Conservation (phyloP, 441 rosid species). For the Populus tomentosa region DNA sequence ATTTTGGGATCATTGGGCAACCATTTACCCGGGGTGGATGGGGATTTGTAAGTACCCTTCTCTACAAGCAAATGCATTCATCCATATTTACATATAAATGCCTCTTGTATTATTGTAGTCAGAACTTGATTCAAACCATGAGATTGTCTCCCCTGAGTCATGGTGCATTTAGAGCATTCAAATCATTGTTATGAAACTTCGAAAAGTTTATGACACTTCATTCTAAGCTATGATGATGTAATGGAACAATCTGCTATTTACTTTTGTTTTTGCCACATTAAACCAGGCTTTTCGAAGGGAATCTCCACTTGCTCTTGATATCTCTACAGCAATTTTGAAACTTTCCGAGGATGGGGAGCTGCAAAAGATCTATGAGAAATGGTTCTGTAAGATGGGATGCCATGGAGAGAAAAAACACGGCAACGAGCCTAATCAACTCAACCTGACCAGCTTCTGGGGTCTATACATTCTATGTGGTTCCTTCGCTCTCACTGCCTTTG, state of each 20-base stretch:
- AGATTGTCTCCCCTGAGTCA: neutral
- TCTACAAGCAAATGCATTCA: slow-evolving; percentile 4
- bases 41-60: slow-evolving; percentile 82
- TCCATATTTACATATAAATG: neutral
- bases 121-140: no score
- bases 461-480: slow-evolving; percentile 58
- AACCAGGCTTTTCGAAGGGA: slow-evolving; percentile 70
- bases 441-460: slow-evolving; percentile 75
- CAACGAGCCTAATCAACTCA: slow-evolving; percentile 57
- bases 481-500: slow-evolving; percentile 42
- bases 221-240: neutral
- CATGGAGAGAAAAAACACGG: slow-evolving; percentile 22
- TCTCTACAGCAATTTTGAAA: slow-evolving; percentile 78
- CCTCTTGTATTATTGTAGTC: neutral
- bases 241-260: neutral
- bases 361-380: slow-evolving; percentile 48
- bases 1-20: slow-evolving; percentile 72
- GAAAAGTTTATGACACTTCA: neutral
- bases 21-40: slow-evolving; percentile 78
- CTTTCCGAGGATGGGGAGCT: slow-evolving; percentile 72
- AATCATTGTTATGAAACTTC: neutral
- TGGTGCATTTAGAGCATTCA: neutral
- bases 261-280: neutral
- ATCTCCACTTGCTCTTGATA: slow-evolving; percentile 64
- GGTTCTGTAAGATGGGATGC: slow-evolving; percentile 67